Conservation (phyloP, 441 rosid species). For the Jatropha podagrica region DNA sequence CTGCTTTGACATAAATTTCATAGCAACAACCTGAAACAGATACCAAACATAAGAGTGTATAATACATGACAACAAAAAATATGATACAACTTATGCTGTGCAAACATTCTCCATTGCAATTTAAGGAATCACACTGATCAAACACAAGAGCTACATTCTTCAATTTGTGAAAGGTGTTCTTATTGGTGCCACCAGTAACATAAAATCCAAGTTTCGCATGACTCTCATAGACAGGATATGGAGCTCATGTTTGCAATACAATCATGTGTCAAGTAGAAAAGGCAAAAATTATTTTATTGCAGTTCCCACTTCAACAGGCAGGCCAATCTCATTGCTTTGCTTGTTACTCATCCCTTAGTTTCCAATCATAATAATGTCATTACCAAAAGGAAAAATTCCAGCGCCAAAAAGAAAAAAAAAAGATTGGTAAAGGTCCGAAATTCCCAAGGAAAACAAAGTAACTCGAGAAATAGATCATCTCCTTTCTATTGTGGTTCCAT, state of each 20-base stretch:
- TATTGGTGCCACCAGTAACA: neutral
- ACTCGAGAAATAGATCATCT: neutral
- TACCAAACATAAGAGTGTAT: neutral
- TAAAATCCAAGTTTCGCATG: neutral
- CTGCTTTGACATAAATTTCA: conserved; percentile 75
- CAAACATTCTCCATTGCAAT: neutral
- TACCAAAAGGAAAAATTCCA: neutral
- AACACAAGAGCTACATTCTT: neutral
- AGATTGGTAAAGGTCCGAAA: neutral
- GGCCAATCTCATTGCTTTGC: neutral
- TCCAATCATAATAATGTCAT: no score
- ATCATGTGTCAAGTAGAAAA: neutral
- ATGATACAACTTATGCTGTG: neutral
- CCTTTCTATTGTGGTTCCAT: neutral
- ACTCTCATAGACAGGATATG: neutral
- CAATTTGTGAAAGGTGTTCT: no score
- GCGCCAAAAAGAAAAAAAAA: neutral
- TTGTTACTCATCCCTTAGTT: neutral
- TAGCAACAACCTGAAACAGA: conserved; percentile 78
- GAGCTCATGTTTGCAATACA: neutral
- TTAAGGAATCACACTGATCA: neutral
- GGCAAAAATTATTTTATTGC: neutral
- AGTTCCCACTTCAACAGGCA: neutral
- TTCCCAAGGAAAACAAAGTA: neutral
- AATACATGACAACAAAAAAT: neutral